Evolutionary conservation across 116 monocot genomes (phyloP).

Genomic region (Trichopus zeylanicus): DNA sequence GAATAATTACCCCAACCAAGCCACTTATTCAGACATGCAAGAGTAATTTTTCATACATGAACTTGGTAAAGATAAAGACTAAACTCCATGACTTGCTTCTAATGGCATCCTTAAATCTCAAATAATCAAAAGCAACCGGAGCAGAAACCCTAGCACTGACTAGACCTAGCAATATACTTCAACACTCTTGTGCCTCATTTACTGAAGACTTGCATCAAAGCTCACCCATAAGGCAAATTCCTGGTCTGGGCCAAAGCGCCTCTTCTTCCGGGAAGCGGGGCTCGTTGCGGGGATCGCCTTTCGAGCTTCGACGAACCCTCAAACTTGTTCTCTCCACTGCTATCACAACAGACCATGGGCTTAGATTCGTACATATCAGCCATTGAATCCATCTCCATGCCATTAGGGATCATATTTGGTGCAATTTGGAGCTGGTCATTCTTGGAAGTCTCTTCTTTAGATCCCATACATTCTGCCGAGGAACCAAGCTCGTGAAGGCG

Average conservation of each 20-base stretch:
- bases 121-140: too few species aligned
- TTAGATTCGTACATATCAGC: constrained; percentile 44
- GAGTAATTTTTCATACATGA: constrained; percentile 4
- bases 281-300: constrained; percentile 37
- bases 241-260: constrained; percentile 26
- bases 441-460: constrained; percentile 27
- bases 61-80: too few species aligned
- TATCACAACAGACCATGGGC: constrained; percentile 24
- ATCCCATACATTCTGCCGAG: background rate
- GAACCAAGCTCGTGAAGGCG: constrained; percentile 27
- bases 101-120: too few species aligned
- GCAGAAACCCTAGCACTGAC: too few species aligned
- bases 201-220: too few species aligned
- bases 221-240: constrained; percentile 64
- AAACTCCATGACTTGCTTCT: too few species aligned
- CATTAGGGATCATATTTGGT: constrained; percentile 22
- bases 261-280: constrained; percentile 29
- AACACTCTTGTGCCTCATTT: too few species aligned
- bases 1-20: background rate
- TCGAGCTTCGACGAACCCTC: constrained; percentile 38
- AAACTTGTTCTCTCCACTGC: constrained; percentile 22
- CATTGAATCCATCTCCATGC: constrained; percentile 47
- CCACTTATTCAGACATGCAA: constrained; percentile 19
- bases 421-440: constrained; percentile 38
- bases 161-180: too few species aligned